These are phyloP conservation scores for Leccinum angustisporum DNA, from an alignment of 1,284 basidiomycete genomes.

Conservation along the genomic window DNA sequence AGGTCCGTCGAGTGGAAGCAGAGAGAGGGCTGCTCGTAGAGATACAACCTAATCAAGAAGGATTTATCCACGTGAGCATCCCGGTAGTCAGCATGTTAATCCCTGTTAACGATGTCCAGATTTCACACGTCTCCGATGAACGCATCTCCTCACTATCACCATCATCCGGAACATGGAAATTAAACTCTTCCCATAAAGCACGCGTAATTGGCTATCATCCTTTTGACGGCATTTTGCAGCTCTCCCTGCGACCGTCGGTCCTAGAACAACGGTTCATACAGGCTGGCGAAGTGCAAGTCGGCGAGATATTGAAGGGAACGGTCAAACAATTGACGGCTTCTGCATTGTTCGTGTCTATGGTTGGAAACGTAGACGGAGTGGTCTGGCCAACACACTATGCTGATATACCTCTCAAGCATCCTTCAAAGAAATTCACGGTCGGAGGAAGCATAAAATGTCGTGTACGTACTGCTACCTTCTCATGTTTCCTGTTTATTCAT, in stretches of 20 bases:
- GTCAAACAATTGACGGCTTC: slow-evolving; percentile 81
- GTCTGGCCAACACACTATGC: slow-evolving; percentile 96
- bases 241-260: slow-evolving; percentile 82
- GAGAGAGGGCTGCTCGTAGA: slow-evolving; percentile 82
- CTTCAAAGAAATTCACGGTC: slow-evolving; percentile 87
- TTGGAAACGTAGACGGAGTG: slow-evolving; percentile 87
- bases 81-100: neutral
- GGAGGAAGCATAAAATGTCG: slow-evolving; percentile 85
- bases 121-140: slow-evolving; percentile 92
- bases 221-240: slow-evolving; percentile 86
- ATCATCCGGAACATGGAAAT: slow-evolving; percentile 76
- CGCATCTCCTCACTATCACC: slow-evolving; percentile 76
- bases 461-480: slow-evolving; percentile 43
- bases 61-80: slow-evolving; percentile 81
- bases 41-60: slow-evolving; percentile 63
- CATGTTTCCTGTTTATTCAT: slow-evolving; percentile 12
- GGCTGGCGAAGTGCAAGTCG: slow-evolving; percentile 81
- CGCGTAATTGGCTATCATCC: slow-evolving; percentile 88
- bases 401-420: slow-evolving; percentile 90
- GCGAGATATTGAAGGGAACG: slow-evolving; percentile 81
- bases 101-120: slow-evolving; percentile 47
- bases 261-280: slow-evolving; percentile 88
- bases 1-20: slow-evolving; percentile 71
- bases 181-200: slow-evolving; percentile 79
- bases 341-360: slow-evolving; percentile 82